phyloP scores from a whole-genome alignment of 345 rosid species.

The Citrus hindsii region DNA sequence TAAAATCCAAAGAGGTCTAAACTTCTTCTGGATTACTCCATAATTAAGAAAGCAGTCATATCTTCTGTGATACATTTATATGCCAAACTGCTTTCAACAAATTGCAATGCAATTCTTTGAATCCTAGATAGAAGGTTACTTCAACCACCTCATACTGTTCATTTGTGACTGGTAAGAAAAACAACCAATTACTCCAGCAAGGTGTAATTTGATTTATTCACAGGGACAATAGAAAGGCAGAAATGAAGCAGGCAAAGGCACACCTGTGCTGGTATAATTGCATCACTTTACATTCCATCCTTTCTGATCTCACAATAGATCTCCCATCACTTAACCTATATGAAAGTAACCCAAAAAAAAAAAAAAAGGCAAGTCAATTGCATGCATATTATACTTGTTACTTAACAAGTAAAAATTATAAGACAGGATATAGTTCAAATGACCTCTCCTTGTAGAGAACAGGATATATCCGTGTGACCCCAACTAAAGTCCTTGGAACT shows the following conservation, averaged over 20 bases:
- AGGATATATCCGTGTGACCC: constrained; percentile 86
- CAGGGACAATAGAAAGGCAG: not conserved
- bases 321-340: constrained; percentile 56
- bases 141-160: not conserved
- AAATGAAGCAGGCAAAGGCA: not conserved
- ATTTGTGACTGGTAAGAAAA: not conserved
- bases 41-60: not conserved
- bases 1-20: not conserved
- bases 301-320: constrained; percentile 84
- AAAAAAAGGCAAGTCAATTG: not conserved
- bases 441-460: constrained; percentile 90
- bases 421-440: constrained; percentile 13
- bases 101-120: not conserved
- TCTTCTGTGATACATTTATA: not conserved
- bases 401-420: constrained; percentile 7
- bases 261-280: constrained; percentile 53
- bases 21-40: not conserved
- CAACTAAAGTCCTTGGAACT: constrained; percentile 76
- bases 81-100: not conserved
- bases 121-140: not conserved
- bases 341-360: not conserved
- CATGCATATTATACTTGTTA: constrained; percentile 9
- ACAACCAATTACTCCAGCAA: not conserved
- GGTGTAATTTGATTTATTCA: not conserved
- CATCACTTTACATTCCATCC: constrained; percentile 58